Base-by-base conservation (phyloP, 306 rosid species). In the Echinosophora koreensis region DNA sequence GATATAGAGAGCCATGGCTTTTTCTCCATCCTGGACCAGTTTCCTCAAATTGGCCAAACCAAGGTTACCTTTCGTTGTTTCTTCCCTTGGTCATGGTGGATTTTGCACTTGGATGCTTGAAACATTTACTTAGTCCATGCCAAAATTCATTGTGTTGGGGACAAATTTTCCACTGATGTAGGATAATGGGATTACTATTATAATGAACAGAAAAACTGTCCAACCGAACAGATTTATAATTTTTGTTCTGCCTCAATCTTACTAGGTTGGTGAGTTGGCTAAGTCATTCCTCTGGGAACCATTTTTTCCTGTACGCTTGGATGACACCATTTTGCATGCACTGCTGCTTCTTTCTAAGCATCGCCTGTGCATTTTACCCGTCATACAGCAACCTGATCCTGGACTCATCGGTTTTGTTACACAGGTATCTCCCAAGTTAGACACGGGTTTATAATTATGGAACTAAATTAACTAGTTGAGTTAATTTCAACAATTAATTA, bases 331-430 rank as follows among this genome's bases (percentile, higher is more conserved):
- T 65, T 63, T 93, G 57, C 92, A 84, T 77, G 94, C 88, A 32
- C 71, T 89, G 80, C 83, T 92, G 30, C 84, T 90, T 67, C 77
- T 92, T 72, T 90, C 91, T 6, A 90, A 86, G 82, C 97, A 90
- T 67, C 76, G 38, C 10, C 51, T 88, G 55, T 86, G 80, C 11
- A 85, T 85, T 82, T 89, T 89, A 63, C 98, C 94, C 0, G 89
- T 89, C 60, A 76, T 79, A 3, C 88, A 85, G 60, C 82, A 69
- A 52, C 62, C 70, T 65, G 60, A 77, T 71, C 71, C 82, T 58
- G 78, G 76, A 68, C 81, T 88, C 70, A 78, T 65, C 18, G 92
- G 97, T 73, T 86, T 85, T 47, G 71, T 86, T 71, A 83, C 94
- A 5, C 90, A 82, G 91, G 94, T 93, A 86, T 57, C 34, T 55